Evolutionary conservation across 2,329 filamentous ascomycete genomes (phyloP), one percentile per base, ranked within the genome.

Genomic region (Penicillium sumatraense): DNA sequence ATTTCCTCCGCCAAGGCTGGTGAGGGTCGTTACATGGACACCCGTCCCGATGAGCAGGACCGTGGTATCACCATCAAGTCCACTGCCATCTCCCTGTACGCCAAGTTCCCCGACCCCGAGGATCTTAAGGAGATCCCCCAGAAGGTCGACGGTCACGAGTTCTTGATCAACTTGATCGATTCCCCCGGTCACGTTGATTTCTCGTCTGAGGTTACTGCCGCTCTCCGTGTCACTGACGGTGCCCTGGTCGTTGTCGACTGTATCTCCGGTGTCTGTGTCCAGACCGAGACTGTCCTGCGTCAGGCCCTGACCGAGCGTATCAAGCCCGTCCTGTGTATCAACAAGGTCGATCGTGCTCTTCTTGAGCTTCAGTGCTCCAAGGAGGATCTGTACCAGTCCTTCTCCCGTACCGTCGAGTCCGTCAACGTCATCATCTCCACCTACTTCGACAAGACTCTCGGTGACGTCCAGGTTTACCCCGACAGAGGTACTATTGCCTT

Each of bases 61-160:
- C 93, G 95, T 89, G 92, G 95, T 88, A 97, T 99, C 75, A 99
- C 95, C 72, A 99, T 99, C 89, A 99, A 99, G 89, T 99, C 95
- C 56, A 99, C 95, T 63, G 95, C 96, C 81, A 99, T 99, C 83
- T 98, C 96, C 70, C 88, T 99, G 75, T 99, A 95, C 82, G 92
- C 91, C 75, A 83, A 87, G 72, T 87, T 99, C 67, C 80, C 84
- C 59, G 87, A 90, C 68, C 81, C 85, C 46, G 93, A 97, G 57
- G 95, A 98, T 76, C 76, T 97, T 67, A 96, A 96, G 87, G 95
- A 99, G 76, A 92, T 98, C 69, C 89, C 89, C 68, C 87, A 88
- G 78, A 89, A 91, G 82, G 90, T 91, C 68, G 86, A 92, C 63
- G 95, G 95, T 80, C 89, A 89, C 79, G 91, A 96, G 79, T 99